A percentile compares a stretch with the other conserved stretches of the same genome.
These are phyloP conservation scores for Ceriops decandra DNA, from an alignment of 345 rosid species.

Conservation along the genomic window DNA sequence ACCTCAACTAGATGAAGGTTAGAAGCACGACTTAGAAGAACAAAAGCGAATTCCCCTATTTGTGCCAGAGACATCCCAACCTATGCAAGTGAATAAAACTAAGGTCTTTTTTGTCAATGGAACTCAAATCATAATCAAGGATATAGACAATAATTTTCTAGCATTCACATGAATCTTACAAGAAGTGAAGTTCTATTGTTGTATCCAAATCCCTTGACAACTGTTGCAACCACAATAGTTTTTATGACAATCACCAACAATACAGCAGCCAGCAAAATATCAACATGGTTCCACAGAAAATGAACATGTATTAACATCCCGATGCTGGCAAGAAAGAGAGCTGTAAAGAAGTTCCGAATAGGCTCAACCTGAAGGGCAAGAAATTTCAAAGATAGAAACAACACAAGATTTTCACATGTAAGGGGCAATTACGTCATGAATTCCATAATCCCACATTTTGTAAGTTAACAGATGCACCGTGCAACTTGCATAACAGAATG, in stretches of 20 bases:
- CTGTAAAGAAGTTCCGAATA: conserved; percentile 89
- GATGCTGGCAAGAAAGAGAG: conserved; percentile 87
- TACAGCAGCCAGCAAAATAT: conserved; percentile 79
- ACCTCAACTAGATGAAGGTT: conserved; percentile 46
- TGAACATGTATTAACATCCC: conserved; percentile 90
- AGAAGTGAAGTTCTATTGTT: conserved; percentile 80
- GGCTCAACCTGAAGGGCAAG: conserved; percentile 66
- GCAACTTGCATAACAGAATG: conserved; percentile 9
- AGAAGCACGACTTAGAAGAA: conserved; percentile 67
- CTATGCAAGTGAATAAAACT: conserved; percentile 29
- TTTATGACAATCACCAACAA: conserved; percentile 71
- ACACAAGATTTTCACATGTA: background rate
- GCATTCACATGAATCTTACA: conserved; percentile 38
- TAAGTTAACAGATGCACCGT: background rate
- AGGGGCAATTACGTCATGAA: background rate
- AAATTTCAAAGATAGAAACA: background rate
- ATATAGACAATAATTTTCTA: background rate
- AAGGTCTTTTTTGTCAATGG: background rate
- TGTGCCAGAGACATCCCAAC: conserved; percentile 96
- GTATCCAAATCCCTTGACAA: conserved; percentile 85
- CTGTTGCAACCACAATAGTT: conserved; percentile 57
- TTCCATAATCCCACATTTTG: background rate
- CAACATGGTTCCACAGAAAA: conserved; percentile 91
- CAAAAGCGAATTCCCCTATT: conserved; percentile 96
- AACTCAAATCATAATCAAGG: background rate